Evolutionary conservation across 2,329 filamentous ascomycete genomes (phyloP).

Genomic region (Cladosporium sp.): DNA sequence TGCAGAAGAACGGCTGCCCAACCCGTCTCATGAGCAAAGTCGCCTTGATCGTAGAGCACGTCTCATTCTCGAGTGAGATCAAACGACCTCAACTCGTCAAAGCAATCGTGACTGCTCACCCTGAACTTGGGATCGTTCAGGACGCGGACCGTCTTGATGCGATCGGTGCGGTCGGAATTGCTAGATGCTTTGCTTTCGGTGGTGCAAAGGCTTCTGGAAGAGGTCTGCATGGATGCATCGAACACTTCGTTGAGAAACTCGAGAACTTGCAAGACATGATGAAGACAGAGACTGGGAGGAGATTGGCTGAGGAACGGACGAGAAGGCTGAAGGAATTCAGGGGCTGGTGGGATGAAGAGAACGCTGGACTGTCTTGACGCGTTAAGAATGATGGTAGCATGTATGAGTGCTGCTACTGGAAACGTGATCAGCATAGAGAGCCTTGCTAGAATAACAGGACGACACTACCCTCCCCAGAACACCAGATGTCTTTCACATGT

Average conservation of each 20-base stretch:
- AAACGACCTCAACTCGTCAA: slow-evolving; percentile 61
- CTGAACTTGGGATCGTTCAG: slow-evolving; percentile 82
- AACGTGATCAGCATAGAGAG: not conserved
- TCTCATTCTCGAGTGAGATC: slow-evolving; percentile 76
- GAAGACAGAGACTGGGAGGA: slow-evolving; percentile 57
- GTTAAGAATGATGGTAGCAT: not conserved
- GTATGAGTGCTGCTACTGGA: not conserved
- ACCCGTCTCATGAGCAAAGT: slow-evolving; percentile 63
- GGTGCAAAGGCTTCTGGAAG: slow-evolving; percentile 58
- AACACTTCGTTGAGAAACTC: slow-evolving; percentile 77
- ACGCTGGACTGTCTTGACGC: slow-evolving; percentile 11
- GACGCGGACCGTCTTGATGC: slow-evolving; percentile 93
- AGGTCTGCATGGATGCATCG: slow-evolving; percentile 64
- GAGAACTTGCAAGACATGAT: slow-evolving; percentile 62
- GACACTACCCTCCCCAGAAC: not conserved
- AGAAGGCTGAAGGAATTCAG: slow-evolving; percentile 51
- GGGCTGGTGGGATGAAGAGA: slow-evolving; percentile 57
- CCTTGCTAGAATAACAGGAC: not conserved
- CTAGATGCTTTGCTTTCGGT: slow-evolving; percentile 72
- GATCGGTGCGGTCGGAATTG: slow-evolving; percentile 83
- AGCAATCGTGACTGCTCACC: slow-evolving; percentile 63
- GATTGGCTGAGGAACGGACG: slow-evolving; percentile 52
- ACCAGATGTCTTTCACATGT: not conserved
- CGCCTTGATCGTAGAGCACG: slow-evolving; percentile 70
- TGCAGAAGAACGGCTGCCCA: slow-evolving; percentile 59